Conservation (phyloP, 2,329 filamentous ascomycete genomes). For the Sphaerulina musiva region DNA sequence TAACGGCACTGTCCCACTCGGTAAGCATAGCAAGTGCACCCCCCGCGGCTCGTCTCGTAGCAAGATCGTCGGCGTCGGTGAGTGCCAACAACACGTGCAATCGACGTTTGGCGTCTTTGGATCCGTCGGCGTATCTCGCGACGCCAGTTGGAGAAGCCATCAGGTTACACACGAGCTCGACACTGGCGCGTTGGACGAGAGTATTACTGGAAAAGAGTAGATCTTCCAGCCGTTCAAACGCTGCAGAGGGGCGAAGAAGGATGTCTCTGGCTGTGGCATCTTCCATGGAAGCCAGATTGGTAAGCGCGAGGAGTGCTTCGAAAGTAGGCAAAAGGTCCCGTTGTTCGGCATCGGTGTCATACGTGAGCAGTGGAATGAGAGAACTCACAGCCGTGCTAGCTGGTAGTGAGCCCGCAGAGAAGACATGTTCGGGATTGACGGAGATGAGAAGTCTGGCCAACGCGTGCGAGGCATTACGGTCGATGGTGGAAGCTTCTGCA, state of each 20-base stretch:
- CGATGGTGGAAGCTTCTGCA: constrained; percentile 25
- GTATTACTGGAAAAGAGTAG: constrained; percentile 70
- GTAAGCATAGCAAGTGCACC: constrained; percentile 83
- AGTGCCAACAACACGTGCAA: constrained; percentile 81
- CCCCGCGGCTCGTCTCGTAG: constrained; percentile 75
- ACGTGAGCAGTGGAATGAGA: constrained; percentile 65
- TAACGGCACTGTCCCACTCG: constrained; percentile 66
- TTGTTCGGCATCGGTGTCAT: constrained; percentile 52
- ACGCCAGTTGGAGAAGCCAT: constrained; percentile 63
- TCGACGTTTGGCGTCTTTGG: constrained; percentile 61
- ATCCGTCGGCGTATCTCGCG: constrained; percentile 61
- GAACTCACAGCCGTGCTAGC: constrained; percentile 75
- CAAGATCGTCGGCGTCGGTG: constrained; percentile 74
- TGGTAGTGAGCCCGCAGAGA: constrained; percentile 63
- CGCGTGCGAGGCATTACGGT: constrained; percentile 33
- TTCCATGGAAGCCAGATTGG: constrained; percentile 78
- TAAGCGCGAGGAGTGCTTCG: constrained; percentile 83
- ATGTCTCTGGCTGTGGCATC: constrained; percentile 55
- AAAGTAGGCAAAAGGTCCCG: constrained; percentile 83
- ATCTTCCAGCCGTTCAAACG: constrained; percentile 75
- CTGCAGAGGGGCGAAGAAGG: constrained; percentile 58
- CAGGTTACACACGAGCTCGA: constrained; percentile 88
- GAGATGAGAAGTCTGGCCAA: constrained; percentile 59
- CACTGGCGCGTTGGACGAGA: constrained; percentile 72
- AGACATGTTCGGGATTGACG: constrained; percentile 60